Percentiles rank a stretch among this genome's conserved stretches.
Evolutionary conservation across 2,329 filamentous ascomycete species (phyloP).

Genomic region (Pseudocercospora eumusae): DNA sequence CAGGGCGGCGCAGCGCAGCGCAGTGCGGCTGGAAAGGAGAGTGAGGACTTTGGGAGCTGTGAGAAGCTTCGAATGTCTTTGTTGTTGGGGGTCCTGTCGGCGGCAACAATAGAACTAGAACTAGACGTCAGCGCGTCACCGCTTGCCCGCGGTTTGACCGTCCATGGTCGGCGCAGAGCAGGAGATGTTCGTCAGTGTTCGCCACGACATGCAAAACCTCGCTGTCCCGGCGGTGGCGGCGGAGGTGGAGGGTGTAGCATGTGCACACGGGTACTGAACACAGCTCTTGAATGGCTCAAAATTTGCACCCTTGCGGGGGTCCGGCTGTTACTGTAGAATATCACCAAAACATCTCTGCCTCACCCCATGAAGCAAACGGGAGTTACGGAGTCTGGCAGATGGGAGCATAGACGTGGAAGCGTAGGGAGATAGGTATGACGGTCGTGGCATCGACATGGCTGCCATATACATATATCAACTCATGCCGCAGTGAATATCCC

Average conservation of each 20-base stretch:
- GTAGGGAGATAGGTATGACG: neutral
- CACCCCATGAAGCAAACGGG: neutral
- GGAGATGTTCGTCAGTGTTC: neutral
- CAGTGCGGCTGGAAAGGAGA: neutral
- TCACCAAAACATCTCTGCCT: neutral
- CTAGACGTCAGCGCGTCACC: neutral
- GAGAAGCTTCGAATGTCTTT: conserved; percentile 4
- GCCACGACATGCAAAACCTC: neutral
- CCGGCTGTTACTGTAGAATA: neutral
- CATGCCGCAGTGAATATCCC: neutral
- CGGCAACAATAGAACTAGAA: conserved; percentile 6
- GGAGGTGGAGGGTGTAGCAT: neutral
- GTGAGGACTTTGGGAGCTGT: neutral
- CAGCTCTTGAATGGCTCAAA: neutral
- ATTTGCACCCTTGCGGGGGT: neutral
- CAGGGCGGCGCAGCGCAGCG: too few relatives aligned
- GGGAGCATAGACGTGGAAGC: neutral
- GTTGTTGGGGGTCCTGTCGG: neutral
- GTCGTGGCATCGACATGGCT: neutral
- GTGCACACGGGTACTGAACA: neutral
- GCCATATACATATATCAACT: too few relatives aligned
- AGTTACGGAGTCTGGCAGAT: neutral
- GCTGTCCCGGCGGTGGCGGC: neutral
- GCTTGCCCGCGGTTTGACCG: neutral
- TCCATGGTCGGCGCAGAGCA: neutral